Evolutionary conservation across 1,284 basidiomycete genomes (phyloP).

Genomic region (Cutaneotrichosporon sp.): DNA sequence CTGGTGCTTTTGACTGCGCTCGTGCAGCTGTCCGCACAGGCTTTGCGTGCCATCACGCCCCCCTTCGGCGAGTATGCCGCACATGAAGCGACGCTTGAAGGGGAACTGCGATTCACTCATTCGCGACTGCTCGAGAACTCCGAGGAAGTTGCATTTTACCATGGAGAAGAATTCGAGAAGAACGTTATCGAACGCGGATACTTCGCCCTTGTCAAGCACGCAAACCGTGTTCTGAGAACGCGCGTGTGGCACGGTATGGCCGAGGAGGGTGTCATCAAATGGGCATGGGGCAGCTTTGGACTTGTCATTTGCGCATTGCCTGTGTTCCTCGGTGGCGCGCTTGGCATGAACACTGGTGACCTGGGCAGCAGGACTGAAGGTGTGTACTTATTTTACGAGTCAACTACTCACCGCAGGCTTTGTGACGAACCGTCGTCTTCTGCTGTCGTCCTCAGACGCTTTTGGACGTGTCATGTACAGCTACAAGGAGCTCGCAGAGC

Average conservation of each 20-base stretch:
- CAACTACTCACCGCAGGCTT: slow-evolving; percentile 57
- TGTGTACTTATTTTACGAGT: slow-evolving; percentile 33
- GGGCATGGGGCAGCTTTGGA: slow-evolving; percentile 94
- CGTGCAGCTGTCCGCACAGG: slow-evolving; percentile 67
- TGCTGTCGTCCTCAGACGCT: slow-evolving; percentile 62
- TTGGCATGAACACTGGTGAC: slow-evolving; percentile 59
- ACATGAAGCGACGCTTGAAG: slow-evolving; percentile 70
- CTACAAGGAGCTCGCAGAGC: slow-evolving; percentile 88
- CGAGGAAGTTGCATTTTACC: slow-evolving; percentile 91
- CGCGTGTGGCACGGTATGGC: slow-evolving; percentile 86
- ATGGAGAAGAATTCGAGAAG: slow-evolving; percentile 87
- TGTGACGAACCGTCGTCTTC: slow-evolving; percentile 84
- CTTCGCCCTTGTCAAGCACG: slow-evolving; percentile 79
- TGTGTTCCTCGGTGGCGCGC: slow-evolving; percentile 83
- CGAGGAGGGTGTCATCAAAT: slow-evolving; percentile 95
- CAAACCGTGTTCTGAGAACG: slow-evolving; percentile 72
- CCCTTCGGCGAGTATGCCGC: slow-evolving; percentile 89
- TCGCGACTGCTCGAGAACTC: slow-evolving; percentile 88
- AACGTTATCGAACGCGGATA: slow-evolving; percentile 88
- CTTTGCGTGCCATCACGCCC: slow-evolving; percentile 74
- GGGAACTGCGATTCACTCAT: slow-evolving; percentile 82
- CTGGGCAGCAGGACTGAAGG: slow-evolving; percentile 82
- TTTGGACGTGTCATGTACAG: slow-evolving; percentile 77
- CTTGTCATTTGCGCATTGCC: slow-evolving; percentile 91
- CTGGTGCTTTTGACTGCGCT: slow-evolving; percentile 76